Evolutionary conservation across 139 green algal species (phyloP).

Genomic region (Mesotaenium endlicherianum): DNA sequence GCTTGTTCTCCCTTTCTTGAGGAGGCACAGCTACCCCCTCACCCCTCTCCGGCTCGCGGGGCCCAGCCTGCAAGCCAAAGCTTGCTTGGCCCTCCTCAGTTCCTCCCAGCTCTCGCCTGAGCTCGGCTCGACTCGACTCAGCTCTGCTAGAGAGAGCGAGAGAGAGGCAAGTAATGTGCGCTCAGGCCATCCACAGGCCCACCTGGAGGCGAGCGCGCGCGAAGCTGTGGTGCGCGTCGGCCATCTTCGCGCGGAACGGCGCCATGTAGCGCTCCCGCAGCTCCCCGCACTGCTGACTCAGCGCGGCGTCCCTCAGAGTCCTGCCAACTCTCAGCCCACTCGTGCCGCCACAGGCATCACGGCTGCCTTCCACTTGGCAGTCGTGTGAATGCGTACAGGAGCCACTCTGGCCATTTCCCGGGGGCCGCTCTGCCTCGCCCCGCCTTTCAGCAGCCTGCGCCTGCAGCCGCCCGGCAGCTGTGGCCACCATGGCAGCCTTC

Average conservation of each 20-base stretch:
- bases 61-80: background rate
- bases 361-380: background rate
- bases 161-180: background rate
- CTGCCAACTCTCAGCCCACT: background rate
- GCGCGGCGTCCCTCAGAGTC: constrained; percentile 27
- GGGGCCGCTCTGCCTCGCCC: background rate
- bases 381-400: background rate
- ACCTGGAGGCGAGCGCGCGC: background rate
- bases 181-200: background rate
- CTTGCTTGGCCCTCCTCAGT: background rate
- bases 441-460: background rate
- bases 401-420: background rate
- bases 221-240: background rate
- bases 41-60: background rate
- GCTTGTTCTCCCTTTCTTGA: background rate
- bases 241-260: constrained; percentile 5
- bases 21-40: background rate
- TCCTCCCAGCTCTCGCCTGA: background rate
- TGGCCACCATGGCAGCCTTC: background rate
- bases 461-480: background rate
- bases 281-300: constrained; percentile 9
- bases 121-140: background rate
- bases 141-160: background rate
- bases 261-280: constrained; percentile 29
- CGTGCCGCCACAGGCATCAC: background rate